Evolutionary conservation across 179 eudicot genomes (phyloP).

Genomic region (Beta lomatogona): DNA sequence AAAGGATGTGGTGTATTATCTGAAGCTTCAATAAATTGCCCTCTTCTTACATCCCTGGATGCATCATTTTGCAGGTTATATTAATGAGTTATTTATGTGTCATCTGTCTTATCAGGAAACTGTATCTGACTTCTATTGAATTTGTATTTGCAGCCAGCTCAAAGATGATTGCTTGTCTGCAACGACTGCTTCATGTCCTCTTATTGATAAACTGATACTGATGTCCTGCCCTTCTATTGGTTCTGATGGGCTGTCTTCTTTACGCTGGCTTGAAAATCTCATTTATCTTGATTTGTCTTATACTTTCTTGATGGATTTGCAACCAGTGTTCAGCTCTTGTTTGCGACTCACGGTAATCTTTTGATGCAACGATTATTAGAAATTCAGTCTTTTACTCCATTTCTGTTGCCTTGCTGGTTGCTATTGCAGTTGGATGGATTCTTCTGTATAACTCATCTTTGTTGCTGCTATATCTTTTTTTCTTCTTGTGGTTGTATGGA

Average conservation of each 20-base stretch:
- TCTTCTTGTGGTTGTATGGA: background rate
- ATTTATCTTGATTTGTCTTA: constrained; percentile 90
- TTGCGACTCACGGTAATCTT: constrained; percentile 63
- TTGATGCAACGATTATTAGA: background rate
- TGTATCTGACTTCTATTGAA: constrained; percentile 10
- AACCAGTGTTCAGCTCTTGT: constrained; percentile 82
- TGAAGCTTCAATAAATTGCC: constrained; percentile 81
- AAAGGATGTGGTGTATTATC: constrained; percentile 98
- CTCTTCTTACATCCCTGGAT: constrained; percentile 80
- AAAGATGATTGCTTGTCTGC: constrained; percentile 84
- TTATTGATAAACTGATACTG: constrained; percentile 75
- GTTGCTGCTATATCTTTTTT: background rate
- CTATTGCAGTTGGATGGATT: background rate
- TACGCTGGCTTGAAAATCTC: constrained; percentile 62
- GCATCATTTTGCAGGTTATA: constrained; percentile 96
- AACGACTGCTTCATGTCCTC: constrained; percentile 75
- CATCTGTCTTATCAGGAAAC: background rate
- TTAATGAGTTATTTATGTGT: background rate
- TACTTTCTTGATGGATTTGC: constrained; percentile 82
- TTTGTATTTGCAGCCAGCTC: constrained; percentile 64
- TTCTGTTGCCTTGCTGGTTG: background rate
- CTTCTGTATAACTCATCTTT: background rate
- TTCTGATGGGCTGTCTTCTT: constrained; percentile 69
- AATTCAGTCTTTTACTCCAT: background rate
- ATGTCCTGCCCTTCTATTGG: constrained; percentile 98